Percentiles rank a stretch among this genome's conserved stretches.
Conservation (phyloP, 805 yeast genomes). For the Cyberlindnera mississippiensis region DNA sequence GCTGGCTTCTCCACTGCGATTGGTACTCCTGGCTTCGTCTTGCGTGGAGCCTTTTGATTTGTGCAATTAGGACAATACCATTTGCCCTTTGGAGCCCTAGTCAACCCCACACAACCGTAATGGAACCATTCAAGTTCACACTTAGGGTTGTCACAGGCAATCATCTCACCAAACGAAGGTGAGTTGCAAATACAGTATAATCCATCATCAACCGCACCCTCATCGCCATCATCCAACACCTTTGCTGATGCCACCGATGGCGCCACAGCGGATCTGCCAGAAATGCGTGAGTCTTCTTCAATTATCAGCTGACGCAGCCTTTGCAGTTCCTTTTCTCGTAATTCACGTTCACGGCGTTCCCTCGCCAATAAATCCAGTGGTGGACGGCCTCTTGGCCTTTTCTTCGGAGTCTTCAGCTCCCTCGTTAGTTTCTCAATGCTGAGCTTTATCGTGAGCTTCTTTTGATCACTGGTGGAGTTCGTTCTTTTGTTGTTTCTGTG, state of each 20-base stretch:
- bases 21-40: not conserved
- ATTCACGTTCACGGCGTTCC: not conserved
- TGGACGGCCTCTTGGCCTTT: conserved; percentile 10
- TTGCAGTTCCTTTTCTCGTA: not conserved
- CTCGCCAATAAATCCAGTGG: not conserved
- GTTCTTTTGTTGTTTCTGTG: conserved; percentile 22
- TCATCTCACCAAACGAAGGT: conserved; percentile 68
- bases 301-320: not conserved
- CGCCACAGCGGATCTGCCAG: conserved; percentile 1
- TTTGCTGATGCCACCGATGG: not conserved
- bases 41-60: not conserved
- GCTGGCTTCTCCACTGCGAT: not conserved
- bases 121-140: conserved; percentile 82
- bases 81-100: conserved; percentile 55
- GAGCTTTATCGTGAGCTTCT: conserved; percentile 2
- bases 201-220: conserved; percentile 19
- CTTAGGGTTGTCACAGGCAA: conserved; percentile 79
- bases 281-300: not conserved
- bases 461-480: conserved; percentile 13
- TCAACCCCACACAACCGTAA: conserved; percentile 68
- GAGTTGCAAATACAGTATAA: conserved; percentile 46
- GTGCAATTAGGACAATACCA: conserved; percentile 65
- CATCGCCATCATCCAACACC: conserved; percentile 8
- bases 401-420: not conserved
- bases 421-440: conserved; percentile 2